A percentile compares a stretch with the other conserved stretches of the same genome.
Conservation (phyloP, 2,329 filamentous ascomycete genomes). For the Ramularia endophylla region DNA sequence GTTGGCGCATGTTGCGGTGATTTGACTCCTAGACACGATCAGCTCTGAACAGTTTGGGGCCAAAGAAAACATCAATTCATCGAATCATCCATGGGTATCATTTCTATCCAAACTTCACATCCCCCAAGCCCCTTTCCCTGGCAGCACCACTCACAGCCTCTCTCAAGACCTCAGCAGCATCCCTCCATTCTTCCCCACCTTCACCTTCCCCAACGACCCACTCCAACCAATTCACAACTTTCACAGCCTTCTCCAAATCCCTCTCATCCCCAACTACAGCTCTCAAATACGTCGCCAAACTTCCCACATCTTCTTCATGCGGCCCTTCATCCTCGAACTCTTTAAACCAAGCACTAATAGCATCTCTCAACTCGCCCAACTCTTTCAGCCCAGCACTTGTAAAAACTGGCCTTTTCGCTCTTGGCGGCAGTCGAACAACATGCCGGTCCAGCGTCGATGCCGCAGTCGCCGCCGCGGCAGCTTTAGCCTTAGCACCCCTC, state of each 20-base stretch:
- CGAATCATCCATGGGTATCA: no score
- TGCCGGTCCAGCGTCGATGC: conserved; percentile 32
- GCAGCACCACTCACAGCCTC: conserved; percentile 39
- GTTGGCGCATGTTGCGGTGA: no score
- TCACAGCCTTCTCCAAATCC: conserved; percentile 68
- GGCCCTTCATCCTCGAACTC: conserved; percentile 70
- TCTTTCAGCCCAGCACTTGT: conserved; percentile 52
- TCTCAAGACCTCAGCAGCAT: conserved; percentile 37
- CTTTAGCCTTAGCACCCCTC: conserved; percentile 16
- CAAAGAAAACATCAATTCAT: no score
- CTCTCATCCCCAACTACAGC: conserved; percentile 68
- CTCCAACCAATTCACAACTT: conserved; percentile 60
- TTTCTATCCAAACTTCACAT: conserved; percentile 34
- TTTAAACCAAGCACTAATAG: conserved; percentile 68
- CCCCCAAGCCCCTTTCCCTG: conserved; percentile 40
- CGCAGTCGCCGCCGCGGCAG: conserved; percentile 11
- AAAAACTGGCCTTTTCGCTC: conserved; percentile 53
- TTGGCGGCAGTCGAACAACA: conserved; percentile 42
- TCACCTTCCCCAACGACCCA: conserved; percentile 34
- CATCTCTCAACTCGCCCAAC: conserved; percentile 62
- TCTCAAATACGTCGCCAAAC: conserved; percentile 66
- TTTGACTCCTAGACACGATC: no score
- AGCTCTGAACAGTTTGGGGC: no score
- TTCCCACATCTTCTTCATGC: conserved; percentile 68
- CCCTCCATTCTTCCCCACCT: conserved; percentile 29